Percentiles rank a stretch among this genome's conserved stretches.
These are phyloP conservation scores for Fusarium papillatum DNA, from an alignment of 2,329 filamentous ascomycete species.

Conservation along the genomic window DNA sequence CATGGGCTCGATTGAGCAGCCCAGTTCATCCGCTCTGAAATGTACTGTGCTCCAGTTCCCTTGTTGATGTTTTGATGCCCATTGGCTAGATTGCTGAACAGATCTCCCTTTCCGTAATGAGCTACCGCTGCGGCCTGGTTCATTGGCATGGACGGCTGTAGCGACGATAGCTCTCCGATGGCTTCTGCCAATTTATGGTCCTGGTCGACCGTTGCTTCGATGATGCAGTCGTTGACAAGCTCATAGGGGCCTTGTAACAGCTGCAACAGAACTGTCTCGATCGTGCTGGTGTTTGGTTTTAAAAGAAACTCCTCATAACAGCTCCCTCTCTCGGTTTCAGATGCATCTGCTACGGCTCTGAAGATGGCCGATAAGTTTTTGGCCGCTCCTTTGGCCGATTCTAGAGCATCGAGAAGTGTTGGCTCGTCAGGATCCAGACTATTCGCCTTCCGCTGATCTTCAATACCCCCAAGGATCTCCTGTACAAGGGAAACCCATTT, in stretches of 20 bases:
- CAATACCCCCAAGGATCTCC: background rate
- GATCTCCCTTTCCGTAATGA: background rate
- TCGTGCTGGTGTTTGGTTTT: background rate
- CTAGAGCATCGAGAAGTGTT: rapidly evolving
- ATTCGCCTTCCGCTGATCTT: background rate
- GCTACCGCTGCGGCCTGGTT: background rate
- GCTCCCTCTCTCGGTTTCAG: rapidly evolving
- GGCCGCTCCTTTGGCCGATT: background rate
- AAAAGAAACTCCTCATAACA: background rate
- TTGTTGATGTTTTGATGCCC: too few species aligned
- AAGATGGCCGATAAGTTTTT: rapidly evolving
- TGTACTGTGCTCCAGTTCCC: too few species aligned
- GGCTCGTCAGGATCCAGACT: background rate
- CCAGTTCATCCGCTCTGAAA: too few species aligned
- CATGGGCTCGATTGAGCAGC: too few species aligned
- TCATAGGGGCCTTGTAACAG: background rate
- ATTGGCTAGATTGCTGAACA: background rate
- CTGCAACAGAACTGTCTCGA: background rate
- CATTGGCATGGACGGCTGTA: too few species aligned
- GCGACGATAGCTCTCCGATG: background rate
- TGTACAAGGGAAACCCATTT: background rate
- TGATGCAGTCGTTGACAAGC: background rate
- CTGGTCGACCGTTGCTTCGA: background rate
- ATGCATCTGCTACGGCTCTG: rapidly evolving
- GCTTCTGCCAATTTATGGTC: background rate